Evolutionary conservation across 306 rosid genomes (phyloP), one percentile per base, ranked within the genome.

Genomic region (Parietaria judaica): DNA sequence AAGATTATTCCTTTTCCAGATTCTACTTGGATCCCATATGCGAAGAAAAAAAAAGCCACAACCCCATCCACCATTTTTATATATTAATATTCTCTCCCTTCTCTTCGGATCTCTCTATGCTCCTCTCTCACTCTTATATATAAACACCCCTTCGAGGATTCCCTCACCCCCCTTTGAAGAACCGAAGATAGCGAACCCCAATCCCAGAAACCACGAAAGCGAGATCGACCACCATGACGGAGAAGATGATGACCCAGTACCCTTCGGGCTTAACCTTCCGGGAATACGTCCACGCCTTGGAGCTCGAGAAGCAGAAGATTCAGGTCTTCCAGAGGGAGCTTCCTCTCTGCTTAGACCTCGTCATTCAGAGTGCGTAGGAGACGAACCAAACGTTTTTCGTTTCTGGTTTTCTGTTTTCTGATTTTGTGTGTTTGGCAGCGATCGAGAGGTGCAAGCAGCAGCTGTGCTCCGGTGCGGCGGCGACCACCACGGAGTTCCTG

Each of bases 261-360:
- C 65, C 52, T n/a, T 66, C 63, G 8, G 78, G 70, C 50, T 61
- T 85, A 71, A 91, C 78, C 3, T 77, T 79, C 11, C 68, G 67
- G 14, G 83, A 82, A 41, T 88, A 85, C 55, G 76, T 86, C 23
- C 69, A 80, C 54, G 83, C 86, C 38, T 68, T 91, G 54, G 92
- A 85, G 49, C 76, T 66, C 56, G 98, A 91, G 65, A 78, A 78
- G 61, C 55, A 11, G 1, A 91, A 91, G 77, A 83, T 91, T 44
- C 86, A 83, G 17, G 83, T 87, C 61, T 91, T 91, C 49, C 72
- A 79, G 39, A 75, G 80, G 16, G 98, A 91, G 66, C 84, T 91
- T 23, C 98, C 98, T 43, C 80, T 88, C n/a, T 85, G 95, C 4
- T 68, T 85, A 36, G 89, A 91, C 67, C 89, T 91, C 71, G 86